A percentile compares a stretch with the other conserved stretches of the same genome.
Conservation (phyloP, 2,329 filamentous ascomycete species). For the Fusarium burgessii region DNA sequence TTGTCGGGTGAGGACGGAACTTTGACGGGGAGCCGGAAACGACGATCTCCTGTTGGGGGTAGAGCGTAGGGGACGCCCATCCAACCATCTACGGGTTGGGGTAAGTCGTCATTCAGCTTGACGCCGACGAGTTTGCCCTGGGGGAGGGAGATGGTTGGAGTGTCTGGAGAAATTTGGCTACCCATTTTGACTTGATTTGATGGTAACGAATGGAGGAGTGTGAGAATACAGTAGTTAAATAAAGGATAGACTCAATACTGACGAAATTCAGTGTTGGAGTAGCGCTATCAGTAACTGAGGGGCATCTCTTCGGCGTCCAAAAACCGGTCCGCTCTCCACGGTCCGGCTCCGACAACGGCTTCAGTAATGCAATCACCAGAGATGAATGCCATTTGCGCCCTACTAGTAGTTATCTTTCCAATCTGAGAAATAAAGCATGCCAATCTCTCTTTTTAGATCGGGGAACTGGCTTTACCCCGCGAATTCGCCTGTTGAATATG, state of each 20-base stretch:
- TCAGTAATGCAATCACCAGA: not conserved
- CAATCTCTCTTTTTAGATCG: not conserved
- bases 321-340: slow-evolving; percentile 15
- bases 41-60: slow-evolving; percentile 58
- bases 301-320: slow-evolving; percentile 19
- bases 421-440: not conserved
- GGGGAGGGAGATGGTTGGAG: slow-evolving; percentile 29
- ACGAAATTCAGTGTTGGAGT: not conserved
- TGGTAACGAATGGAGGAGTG: too few species aligned
- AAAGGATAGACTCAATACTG: not conserved
- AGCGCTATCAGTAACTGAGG: not conserved
- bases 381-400: not conserved
- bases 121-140: slow-evolving; percentile 43
- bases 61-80: slow-evolving; percentile 62
- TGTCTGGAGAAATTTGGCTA: slow-evolving; percentile 17
- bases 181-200: slow-evolving; percentile 19
- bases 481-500: slow-evolving; percentile 5
- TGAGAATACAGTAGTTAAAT: not conserved
- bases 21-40: slow-evolving; percentile 56
- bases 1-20: slow-evolving; percentile 45
- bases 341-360: slow-evolving; percentile 15
- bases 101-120: slow-evolving; percentile 31
- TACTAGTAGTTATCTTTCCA: not conserved
- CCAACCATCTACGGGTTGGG: slow-evolving; percentile 55
- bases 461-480: slow-evolving; percentile 24